Evolutionary conservation across 176 grass and related monocot species (phyloP), one percentile per base, ranked within the genome.

Genomic region (Bromus sterilis): DNA sequence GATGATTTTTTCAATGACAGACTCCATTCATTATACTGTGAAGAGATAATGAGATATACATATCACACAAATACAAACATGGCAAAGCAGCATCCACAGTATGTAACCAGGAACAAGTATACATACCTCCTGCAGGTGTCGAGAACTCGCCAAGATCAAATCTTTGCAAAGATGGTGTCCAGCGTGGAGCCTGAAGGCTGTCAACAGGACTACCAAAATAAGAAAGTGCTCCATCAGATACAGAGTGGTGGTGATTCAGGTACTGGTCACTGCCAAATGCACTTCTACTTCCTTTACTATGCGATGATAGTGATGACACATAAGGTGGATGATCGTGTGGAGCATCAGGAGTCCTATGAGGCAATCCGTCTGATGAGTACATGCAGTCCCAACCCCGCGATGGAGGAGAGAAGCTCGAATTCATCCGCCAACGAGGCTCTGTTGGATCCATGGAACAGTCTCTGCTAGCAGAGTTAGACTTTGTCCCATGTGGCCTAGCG

Each of bases 401-500:
- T 4, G 88, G 96, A 76, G 96, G 96, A 43, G 96, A 98, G 78
- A 91, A 98, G 93, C 93, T 98, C 3, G 93, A 91, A 83, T 98
- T 98, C 62, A 91, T 81, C 71, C 79, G 84, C 96, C 96, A 98
- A 36, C 61, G 91, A 82, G 96, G 96, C 60, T 95, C 88, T 25
- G 75, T 89, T 69, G 89, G 92, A 86, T 98, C 96, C 90, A 98
- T 90, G 67, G 95, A 98, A 87, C 66, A 84, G 62, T 89, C 86
- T 93, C 81, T 85, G 85, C 86, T 91, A 44, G 86, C 78, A 72
- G 40, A 71, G 80, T 69, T 91, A 57, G 96, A 91, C 75, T 91
- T 99, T 10, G 89, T 83, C 86, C 93, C 96, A 95, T 99, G 96
- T 95, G 96, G 96, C 96, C 96, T 76, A 20, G 89, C 85, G 86